phyloP scores from a whole-genome alignment of 2,329 filamentous ascomycete genomes.

The Eurotiales sp. region DNA sequence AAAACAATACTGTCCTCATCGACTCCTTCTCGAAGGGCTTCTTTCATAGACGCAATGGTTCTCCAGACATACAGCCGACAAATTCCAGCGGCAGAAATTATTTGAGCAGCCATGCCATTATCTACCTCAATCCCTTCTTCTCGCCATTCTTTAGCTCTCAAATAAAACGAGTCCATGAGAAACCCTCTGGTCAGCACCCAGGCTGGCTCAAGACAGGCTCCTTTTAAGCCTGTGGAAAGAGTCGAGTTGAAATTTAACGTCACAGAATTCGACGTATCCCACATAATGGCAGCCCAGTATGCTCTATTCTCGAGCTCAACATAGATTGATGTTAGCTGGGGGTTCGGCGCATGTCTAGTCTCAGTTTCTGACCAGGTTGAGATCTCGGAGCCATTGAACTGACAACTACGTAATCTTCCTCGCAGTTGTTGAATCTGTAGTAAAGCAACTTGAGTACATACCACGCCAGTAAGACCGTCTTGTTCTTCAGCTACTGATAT shows the following conservation, averaged over 20 bases:
- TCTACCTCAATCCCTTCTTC: background rate
- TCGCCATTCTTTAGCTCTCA: background rate
- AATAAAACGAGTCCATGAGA: background rate
- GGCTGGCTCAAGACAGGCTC: background rate
- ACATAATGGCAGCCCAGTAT: background rate
- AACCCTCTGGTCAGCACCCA: background rate
- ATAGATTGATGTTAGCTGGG: background rate
- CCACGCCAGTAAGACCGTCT: background rate
- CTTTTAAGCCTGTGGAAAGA: background rate
- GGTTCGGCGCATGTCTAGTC: background rate
- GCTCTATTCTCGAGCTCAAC: slow-evolving; percentile 3
- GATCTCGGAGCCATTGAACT: background rate
- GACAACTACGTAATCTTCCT: background rate
- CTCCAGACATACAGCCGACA: slow-evolving; percentile 1
- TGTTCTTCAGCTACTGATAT: background rate
- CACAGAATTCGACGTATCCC: slow-evolving; percentile 1
- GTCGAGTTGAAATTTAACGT: background rate
- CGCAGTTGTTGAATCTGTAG: slow-evolving; percentile 1
- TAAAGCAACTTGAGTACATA: slow-evolving; percentile 1
- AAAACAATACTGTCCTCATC: background rate
- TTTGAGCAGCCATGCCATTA: background rate
- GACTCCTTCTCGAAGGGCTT: slow-evolving; percentile 4
- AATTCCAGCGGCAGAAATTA: background rate
- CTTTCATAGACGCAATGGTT: background rate
- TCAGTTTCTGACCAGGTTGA: background rate